Evolutionary conservation across 805 yeast species (phyloP).

Genomic region (Hanseniaspora vineae): DNA sequence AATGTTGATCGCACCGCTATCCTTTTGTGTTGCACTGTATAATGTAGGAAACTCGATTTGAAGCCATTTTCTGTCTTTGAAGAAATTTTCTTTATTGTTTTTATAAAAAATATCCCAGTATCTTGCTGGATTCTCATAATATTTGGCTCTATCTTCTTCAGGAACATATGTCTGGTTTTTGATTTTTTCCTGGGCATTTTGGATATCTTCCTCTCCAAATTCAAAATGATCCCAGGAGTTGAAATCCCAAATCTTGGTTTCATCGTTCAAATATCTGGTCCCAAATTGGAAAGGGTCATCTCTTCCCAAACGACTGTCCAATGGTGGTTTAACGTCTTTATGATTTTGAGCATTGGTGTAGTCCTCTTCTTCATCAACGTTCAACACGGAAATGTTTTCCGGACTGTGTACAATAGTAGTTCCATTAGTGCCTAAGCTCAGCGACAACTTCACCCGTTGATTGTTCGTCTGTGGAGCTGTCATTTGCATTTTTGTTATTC

Average conservation of each 20-base stretch:
- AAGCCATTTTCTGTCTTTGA: slow-evolving; percentile 93
- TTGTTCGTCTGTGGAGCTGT: slow-evolving; percentile 1
- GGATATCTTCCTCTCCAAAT: slow-evolving; percentile 85
- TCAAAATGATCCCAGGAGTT: slow-evolving; percentile 96
- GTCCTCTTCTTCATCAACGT: slow-evolving; percentile 10
- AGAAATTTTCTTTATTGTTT: slow-evolving; percentile 84
- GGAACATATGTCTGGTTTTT: slow-evolving; percentile 77
- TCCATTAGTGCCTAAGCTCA: slow-evolving; percentile 20
- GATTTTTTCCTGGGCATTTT: slow-evolving; percentile 63
- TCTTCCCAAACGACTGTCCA: slow-evolving; percentile 50
- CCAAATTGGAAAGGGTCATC: slow-evolving; percentile 91
- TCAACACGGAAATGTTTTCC: slow-evolving; percentile 1
- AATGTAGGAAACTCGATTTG: slow-evolving; percentile 85
- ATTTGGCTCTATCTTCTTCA: slow-evolving; percentile 69
- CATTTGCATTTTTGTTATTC: slow-evolving; percentile 13
- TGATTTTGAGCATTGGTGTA: slow-evolving; percentile 10
- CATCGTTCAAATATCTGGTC: slow-evolving; percentile 58
- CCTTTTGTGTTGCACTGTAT: slow-evolving; percentile 63
- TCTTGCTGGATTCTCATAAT: slow-evolving; percentile 72
- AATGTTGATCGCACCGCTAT: slow-evolving; percentile 57
- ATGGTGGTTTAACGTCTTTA: slow-evolving; percentile 9
- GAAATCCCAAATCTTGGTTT: slow-evolving; percentile 76
- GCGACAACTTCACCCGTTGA: slow-evolving; percentile 2
- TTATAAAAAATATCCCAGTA: slow-evolving; percentile 93
- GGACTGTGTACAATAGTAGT: slow-evolving; percentile 3